phyloP scores from a whole-genome alignment of 2,329 filamentous ascomycete genomes.

The Fusarium globosum region DNA sequence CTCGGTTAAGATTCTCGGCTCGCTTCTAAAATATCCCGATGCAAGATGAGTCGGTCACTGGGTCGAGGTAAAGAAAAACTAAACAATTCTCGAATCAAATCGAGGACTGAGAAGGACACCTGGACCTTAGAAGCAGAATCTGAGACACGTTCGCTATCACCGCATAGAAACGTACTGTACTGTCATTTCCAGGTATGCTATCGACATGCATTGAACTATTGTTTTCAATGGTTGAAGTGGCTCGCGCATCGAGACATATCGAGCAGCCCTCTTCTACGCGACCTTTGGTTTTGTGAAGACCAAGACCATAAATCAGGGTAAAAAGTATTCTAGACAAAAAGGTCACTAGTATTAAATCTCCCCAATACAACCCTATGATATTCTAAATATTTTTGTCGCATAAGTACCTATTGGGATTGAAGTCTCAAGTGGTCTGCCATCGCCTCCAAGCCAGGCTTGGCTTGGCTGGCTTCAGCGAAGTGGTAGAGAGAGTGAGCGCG shows the following conservation, averaged over 20 bases:
- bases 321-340: neutral
- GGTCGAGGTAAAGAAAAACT: slow-evolving; percentile 2
- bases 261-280: neutral
- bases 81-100: slow-evolving; percentile 7
- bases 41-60: slow-evolving; percentile 27
- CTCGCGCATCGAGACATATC: slow-evolving; percentile 22
- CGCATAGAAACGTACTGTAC: neutral
- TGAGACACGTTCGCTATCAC: slow-evolving; percentile 29
- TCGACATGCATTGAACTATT: slow-evolving; percentile 33
- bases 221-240: slow-evolving; percentile 14
- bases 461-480: neutral
- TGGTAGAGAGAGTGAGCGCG: neutral
- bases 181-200: slow-evolving; percentile 7
- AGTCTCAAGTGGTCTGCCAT: neutral
- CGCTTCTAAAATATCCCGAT: slow-evolving; percentile 27
- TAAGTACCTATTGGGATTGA: neutral
- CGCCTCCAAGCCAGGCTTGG: neutral
- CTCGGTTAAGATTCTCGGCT: slow-evolving; percentile 25
- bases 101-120: slow-evolving; percentile 18
- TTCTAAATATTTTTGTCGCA: neutral
- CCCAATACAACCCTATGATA: neutral
- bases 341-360: neutral
- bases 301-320: neutral
- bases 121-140: neutral
- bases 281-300: neutral